phyloP scores from a whole-genome alignment of 1,139 yeast species.

The Hemisphaericaspora xylofermentans region DNA sequence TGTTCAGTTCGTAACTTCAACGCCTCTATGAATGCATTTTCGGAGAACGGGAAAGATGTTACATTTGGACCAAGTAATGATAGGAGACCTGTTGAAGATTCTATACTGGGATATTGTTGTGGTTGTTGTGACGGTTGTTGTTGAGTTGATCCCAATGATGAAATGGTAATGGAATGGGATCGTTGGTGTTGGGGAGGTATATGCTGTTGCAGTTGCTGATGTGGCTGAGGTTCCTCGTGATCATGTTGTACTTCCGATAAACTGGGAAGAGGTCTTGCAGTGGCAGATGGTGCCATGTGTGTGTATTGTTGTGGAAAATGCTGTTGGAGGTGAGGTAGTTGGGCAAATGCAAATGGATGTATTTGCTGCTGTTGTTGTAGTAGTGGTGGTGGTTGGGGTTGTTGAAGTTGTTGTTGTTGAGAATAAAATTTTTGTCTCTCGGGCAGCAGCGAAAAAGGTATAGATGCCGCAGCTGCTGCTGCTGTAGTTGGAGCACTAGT shows the following conservation, averaged over 20 bases:
- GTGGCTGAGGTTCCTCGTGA: slow-evolving; percentile 4
- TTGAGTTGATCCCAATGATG: slow-evolving; percentile 4
- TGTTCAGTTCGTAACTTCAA: slow-evolving; percentile 69
- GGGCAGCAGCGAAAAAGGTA: too few relatives aligned
- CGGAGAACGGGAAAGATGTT: slow-evolving; percentile 58
- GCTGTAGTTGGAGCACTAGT: background rate
- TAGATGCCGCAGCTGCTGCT: too few relatives aligned
- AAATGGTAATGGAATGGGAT: background rate
- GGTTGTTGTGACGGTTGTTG: background rate
- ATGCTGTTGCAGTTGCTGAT: slow-evolving; percentile 3
- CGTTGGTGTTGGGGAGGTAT: slow-evolving; percentile 1
- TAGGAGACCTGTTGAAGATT: slow-evolving; percentile 20
- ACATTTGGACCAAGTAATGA: slow-evolving; percentile 54
- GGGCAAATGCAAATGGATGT: background rate
- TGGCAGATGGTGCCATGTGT: background rate
- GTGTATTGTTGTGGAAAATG: background rate
- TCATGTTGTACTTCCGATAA: slow-evolving; percentile 2
- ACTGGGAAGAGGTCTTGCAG: slow-evolving; percentile 1
- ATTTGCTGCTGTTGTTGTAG: background rate
- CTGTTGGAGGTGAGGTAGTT: background rate
- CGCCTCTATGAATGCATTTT: slow-evolving; percentile 61
- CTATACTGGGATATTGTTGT: slow-evolving; percentile 1
- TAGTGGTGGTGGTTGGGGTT: background rate
- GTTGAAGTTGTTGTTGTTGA: slow-evolving; percentile 1
- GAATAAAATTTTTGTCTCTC: too few relatives aligned